These are phyloP conservation scores for Nemania diffusa DNA, from an alignment of 2,329 filamentous ascomycete species.

Conservation along the genomic window DNA sequence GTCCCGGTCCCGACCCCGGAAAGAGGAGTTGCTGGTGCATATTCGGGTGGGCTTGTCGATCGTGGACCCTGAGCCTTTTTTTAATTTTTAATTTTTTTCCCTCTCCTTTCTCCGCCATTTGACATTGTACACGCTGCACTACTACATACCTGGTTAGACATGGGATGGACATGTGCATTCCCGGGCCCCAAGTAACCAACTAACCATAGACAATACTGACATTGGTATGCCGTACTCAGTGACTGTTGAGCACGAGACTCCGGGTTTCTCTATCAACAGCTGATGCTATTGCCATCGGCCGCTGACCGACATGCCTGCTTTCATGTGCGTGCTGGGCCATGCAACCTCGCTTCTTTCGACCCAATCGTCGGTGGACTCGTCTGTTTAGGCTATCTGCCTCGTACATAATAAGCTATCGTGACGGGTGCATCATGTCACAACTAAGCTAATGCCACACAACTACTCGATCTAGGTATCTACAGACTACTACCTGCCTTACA, in stretches of 20 bases:
- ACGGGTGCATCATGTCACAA: slow-evolving; percentile 20
- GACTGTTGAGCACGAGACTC: slow-evolving; percentile 1
- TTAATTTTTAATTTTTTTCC: neutral
- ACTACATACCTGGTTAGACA: neutral
- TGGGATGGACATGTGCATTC: slow-evolving; percentile 4
- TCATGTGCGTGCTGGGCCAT: slow-evolving; percentile 31
- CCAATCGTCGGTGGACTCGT: slow-evolving; percentile 38
- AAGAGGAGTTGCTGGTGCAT: slow-evolving; percentile 4
- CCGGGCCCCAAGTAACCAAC: neutral
- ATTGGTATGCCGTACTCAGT: slow-evolving; percentile 5
- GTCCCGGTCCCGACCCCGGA: slow-evolving; percentile 11
- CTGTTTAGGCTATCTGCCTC: slow-evolving; percentile 30
- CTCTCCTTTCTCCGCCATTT: slow-evolving; percentile 5
- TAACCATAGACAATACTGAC: slow-evolving; percentile 1
- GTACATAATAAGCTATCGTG: slow-evolving; percentile 15
- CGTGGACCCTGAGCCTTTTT: slow-evolving; percentile 22
- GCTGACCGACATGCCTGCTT: slow-evolving; percentile 22
- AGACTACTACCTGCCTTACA: neutral
- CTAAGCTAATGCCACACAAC: neutral
- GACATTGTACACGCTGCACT: slow-evolving; percentile 1
- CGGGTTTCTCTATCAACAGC: neutral
- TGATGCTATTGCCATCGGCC: slow-evolving; percentile 3
- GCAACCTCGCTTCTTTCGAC: slow-evolving; percentile 45
- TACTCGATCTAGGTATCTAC: neutral
- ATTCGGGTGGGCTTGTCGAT: slow-evolving; percentile 18